Conservation (phyloP, 306 rosid species). For the Gleditsia sinensis region DNA sequence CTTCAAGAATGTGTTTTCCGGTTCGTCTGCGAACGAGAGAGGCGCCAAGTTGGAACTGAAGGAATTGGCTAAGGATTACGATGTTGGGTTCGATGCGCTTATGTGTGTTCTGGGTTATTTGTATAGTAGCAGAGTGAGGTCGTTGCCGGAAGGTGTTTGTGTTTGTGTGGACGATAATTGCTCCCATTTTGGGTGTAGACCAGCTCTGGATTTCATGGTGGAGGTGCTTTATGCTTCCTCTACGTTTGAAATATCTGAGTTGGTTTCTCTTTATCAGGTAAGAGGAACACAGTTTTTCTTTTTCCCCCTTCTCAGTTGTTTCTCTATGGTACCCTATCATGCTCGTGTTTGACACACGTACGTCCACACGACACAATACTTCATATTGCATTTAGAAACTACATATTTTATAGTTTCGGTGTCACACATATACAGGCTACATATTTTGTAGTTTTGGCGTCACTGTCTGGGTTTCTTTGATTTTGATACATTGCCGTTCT, state of each 20-base stretch:
- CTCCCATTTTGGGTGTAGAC: slow-evolving; percentile 54
- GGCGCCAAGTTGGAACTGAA: slow-evolving; percentile 39
- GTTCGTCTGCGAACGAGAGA: not conserved
- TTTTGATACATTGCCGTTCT: no score
- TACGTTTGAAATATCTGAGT: slow-evolving; percentile 46
- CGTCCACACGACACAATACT: no score
- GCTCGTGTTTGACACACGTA: no score
- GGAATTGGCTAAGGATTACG: slow-evolving; percentile 52
- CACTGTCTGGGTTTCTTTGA: no score
- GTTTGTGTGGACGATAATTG: slow-evolving; percentile 64
- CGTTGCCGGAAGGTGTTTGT: slow-evolving; percentile 38
- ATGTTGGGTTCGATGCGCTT: slow-evolving; percentile 51
- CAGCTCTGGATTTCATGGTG: slow-evolving; percentile 57
- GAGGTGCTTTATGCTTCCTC: slow-evolving; percentile 55
- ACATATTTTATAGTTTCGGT: no score
- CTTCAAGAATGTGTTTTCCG: slow-evolving; percentile 42
- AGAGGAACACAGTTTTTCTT: not conserved
- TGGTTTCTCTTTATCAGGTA: slow-evolving; percentile 61
- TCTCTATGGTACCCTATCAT: not conserved
- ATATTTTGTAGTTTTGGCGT: no score
- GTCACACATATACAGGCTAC: no score
- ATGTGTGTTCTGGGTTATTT: slow-evolving; percentile 50
- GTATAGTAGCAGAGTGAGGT: slow-evolving; percentile 51
- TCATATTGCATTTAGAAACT: no score
- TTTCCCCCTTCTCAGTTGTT: not conserved